Base-by-base conservation (phyloP, 345 rosid species). In the Fremontodendron californicum region DNA sequence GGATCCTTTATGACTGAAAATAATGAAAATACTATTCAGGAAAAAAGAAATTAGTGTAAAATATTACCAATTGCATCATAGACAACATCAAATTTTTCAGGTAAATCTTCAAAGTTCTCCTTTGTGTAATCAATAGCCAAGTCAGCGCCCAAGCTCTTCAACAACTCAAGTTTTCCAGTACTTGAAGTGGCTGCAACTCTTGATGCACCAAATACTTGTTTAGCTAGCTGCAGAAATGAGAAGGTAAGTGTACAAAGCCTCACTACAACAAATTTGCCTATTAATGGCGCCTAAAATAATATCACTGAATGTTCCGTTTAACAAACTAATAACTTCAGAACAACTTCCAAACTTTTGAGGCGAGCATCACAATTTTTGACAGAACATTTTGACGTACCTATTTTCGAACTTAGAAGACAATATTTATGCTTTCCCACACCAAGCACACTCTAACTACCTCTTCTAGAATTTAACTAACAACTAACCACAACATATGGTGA, bases 41-140 rank as follows among this genome's bases (percentile, higher is more conserved):
- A 51, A 51, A 82, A 18, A 55, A 31, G 6, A 37, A 12, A 40
- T 49, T 21, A 58, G 29, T 13, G 13, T 4, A 66, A 66, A 11
- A 57, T 33, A 85, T 84, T 86, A 92, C 98, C 97, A 79, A 94
- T 85, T 29, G 98, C 96, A 84, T 94, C 98, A 78, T 88, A 94
- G 29, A 94, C 92, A 0, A 94, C 90, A 51, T 94, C 96, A 51
- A 83, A 94, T 27, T 90, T 94, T 64, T 94, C 97, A 31, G 92
- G 82, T 75, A 91, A 86, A 74, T 94, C 98, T 81, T 94, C 97
- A 2, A 94, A 82, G 54, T 91, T 90, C 71, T 92, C 92, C 78
- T 91, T 92, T 2, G 97, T 91, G 86, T 92, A 94, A 82, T 94
- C 97, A 81, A 94, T 89, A 5, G 90, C 94, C 78, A 91, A 85